A percentile compares a stretch with the other conserved stretches of the same genome.
Evolutionary conservation across 441 rosid species (phyloP).

Genomic region (Gossypium laxum): DNA sequence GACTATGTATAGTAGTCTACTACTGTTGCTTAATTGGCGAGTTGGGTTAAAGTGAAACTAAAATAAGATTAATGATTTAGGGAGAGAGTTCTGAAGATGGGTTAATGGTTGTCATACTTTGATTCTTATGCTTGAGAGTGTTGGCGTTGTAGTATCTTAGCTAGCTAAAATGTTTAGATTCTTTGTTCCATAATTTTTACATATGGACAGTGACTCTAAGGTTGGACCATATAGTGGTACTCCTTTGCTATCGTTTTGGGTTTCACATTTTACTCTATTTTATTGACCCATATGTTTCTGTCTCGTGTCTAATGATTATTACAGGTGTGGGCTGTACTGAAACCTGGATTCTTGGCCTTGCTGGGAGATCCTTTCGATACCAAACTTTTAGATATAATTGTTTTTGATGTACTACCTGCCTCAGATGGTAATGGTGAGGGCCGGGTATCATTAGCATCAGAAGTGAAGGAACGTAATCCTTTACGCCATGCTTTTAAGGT

Average conservation of each 20-base stretch:
- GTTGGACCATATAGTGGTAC: not conserved
- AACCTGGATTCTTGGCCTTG: constrained; percentile 94
- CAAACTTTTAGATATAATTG: constrained; percentile 79
- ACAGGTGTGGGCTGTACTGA: constrained; percentile 96
- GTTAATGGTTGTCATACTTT: not conserved
- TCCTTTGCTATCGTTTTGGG: not conserved
- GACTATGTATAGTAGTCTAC: not conserved
- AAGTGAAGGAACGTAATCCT: constrained; percentile 85
- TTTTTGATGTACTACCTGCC: constrained; percentile 84
- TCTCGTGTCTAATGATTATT: constrained; percentile 14
- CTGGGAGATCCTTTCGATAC: constrained; percentile 74
- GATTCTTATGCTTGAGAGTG: not conserved
- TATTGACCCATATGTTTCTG: not conserved
- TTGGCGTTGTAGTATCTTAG: not conserved
- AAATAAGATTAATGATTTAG: not conserved
- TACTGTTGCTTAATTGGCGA: not conserved
- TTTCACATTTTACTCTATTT: not conserved
- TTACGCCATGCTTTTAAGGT: constrained; percentile 87
- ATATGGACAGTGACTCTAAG: too few species aligned
- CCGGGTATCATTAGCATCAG: constrained; percentile 64
- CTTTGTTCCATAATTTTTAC: not conserved
- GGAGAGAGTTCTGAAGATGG: not conserved
- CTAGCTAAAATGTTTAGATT: not conserved
- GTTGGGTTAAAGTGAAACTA: not conserved
- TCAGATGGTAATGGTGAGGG: constrained; percentile 78